Conservation (phyloP, 2,329 filamentous ascomycete genomes). For the Fusarium albosuccineum region DNA sequence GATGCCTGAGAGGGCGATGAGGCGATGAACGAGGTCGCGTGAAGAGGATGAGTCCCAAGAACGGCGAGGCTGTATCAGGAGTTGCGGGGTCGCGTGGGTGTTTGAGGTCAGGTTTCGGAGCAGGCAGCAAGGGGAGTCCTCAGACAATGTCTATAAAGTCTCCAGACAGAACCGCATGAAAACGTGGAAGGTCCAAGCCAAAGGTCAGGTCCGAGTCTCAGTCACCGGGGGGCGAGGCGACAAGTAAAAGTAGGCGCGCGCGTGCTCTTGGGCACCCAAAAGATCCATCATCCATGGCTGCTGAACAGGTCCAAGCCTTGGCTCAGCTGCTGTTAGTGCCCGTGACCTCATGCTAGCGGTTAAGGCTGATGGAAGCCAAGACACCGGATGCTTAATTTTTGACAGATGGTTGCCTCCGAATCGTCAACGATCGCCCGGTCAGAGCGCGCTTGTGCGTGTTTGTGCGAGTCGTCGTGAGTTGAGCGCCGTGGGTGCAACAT, state of each 20-base stretch:
- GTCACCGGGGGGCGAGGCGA: conserved; percentile 16
- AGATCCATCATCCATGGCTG: neutral
- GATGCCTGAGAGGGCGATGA: conserved; percentile 6
- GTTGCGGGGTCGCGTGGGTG: conserved; percentile 39
- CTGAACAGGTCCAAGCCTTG: conserved; percentile 10
- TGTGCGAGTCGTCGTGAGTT: neutral
- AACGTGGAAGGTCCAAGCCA: conserved; percentile 5
- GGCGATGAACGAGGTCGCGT: conserved; percentile 32
- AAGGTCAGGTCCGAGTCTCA: conserved; percentile 18
- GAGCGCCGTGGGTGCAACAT: neutral
- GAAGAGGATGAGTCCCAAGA: conserved; percentile 32
- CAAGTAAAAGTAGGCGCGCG: conserved; percentile 19
- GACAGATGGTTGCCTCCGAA: neutral
- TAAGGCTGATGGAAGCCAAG: conserved; percentile 10
- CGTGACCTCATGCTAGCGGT: conserved; percentile 34
- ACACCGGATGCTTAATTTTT: conserved; percentile 30
- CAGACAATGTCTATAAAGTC: conserved; percentile 28
- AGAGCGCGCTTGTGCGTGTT: neutral
- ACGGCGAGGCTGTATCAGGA: conserved; percentile 36
- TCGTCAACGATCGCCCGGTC: neutral
- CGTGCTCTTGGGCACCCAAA: neutral
- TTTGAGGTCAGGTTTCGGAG: conserved; percentile 35
- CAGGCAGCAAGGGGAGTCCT: conserved; percentile 16
- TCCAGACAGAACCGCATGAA: conserved; percentile 1
- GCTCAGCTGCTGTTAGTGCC: conserved; percentile 5